A percentile compares a stretch with the other conserved stretches of the same genome.
Evolutionary conservation across 1,284 basidiomycete species (phyloP).

Genomic region (Bondarzewia mesenterica): DNA sequence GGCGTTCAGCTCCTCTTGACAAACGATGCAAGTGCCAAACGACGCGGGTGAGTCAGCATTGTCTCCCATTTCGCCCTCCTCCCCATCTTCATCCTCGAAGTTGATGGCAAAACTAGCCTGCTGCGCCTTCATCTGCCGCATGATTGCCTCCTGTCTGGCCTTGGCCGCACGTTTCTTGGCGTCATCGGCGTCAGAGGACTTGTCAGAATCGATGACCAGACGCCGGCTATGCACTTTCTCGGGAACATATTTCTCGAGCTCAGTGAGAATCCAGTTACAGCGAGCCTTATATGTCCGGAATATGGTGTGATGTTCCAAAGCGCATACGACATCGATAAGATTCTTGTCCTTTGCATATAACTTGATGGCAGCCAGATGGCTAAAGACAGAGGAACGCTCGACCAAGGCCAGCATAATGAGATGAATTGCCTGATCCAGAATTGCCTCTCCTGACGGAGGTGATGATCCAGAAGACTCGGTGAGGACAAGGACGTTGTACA

Average conservation of each 20-base stretch:
- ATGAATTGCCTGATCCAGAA: slow-evolving; percentile 85
- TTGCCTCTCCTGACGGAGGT: slow-evolving; percentile 74
- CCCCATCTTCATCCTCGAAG: slow-evolving; percentile 58
- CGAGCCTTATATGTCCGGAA: slow-evolving; percentile 67
- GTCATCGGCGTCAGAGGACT: slow-evolving; percentile 49
- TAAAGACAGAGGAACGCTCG: slow-evolving; percentile 59
- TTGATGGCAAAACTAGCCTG: slow-evolving; percentile 80
- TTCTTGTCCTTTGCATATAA: slow-evolving; percentile 52
- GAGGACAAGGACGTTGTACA: slow-evolving; percentile 59
- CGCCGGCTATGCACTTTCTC: slow-evolving; percentile 47
- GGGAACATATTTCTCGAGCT: slow-evolving; percentile 46
- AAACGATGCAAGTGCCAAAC: slow-evolving; percentile 93
- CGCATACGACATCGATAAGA: slow-evolving; percentile 67
- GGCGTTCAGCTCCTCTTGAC: slow-evolving; percentile 86
- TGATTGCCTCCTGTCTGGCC: slow-evolving; percentile 80
- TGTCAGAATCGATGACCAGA: slow-evolving; percentile 30
- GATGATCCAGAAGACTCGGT: slow-evolving; percentile 49
- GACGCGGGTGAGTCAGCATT: slow-evolving; percentile 42
- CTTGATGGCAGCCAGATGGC: slow-evolving; percentile 44
- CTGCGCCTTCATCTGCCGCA: slow-evolving; percentile 89
- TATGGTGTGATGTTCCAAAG: slow-evolving; percentile 66
- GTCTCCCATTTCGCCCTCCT: slow-evolving; percentile 48
- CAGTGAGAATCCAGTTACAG: slow-evolving; percentile 66
- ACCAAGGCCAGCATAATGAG: slow-evolving; percentile 78
- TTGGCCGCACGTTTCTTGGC: slow-evolving; percentile 76